phyloP scores from a whole-genome alignment of 805 yeast species.

The Schwanniomyces pseudopolymorphus region DNA sequence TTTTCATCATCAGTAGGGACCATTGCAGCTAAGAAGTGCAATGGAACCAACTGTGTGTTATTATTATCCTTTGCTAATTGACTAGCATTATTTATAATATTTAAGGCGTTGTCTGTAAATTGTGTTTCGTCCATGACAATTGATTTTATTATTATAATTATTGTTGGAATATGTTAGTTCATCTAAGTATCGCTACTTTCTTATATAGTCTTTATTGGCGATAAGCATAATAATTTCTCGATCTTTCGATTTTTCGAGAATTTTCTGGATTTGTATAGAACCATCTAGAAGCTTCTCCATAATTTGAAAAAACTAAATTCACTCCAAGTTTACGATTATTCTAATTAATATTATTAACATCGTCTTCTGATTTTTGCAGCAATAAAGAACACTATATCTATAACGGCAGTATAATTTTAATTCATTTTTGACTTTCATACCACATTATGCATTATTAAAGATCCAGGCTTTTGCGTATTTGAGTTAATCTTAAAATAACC shows the following conservation, averaged over 20 bases:
- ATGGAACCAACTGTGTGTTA: slow-evolving; percentile 81
- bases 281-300: background rate
- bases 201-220: background rate
- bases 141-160: background rate
- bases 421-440: too few species aligned
- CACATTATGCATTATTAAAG: too few species aligned
- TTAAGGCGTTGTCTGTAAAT: slow-evolving; percentile 92
- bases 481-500: too few species aligned
- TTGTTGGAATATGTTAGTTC: background rate
- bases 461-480: too few species aligned
- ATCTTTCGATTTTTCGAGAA: slow-evolving; percentile 9
- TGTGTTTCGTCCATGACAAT: slow-evolving; percentile 61
- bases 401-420: too few species aligned
- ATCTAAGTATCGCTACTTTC: background rate
- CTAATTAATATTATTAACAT: too few species aligned
- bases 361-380: too few species aligned
- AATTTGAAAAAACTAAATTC: too few species aligned
- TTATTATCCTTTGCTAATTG: slow-evolving; percentile 81
- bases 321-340: background rate
- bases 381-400: too few species aligned
- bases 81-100: slow-evolving; percentile 74
- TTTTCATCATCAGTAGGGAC: slow-evolving; percentile 56
- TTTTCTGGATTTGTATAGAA: slow-evolving; percentile 11
- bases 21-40: slow-evolving; percentile 91
- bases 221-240: background rate